Base-by-base conservation (phyloP, 2,329 filamentous ascomycete species). In the Aspergillus ustus region DNA sequence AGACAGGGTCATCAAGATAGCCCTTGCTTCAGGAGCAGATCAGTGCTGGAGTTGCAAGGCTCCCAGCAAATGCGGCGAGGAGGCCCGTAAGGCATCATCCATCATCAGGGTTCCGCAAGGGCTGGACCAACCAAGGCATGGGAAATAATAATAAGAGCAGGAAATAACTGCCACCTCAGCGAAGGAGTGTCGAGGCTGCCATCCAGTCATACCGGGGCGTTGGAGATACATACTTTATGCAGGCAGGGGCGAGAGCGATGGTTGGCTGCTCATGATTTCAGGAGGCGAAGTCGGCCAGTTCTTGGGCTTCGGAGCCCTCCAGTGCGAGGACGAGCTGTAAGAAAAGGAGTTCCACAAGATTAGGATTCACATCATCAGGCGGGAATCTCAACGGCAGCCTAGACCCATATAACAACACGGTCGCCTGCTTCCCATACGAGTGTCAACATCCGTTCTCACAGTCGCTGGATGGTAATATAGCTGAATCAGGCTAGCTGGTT, bases 401-500 rank as follows among this genome's bases (percentile, higher is more conserved):
- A 37, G 45, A 51, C 11, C 28, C 40, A 51, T 45, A 43, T 40
- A 19, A 51, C 34, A 19, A 51, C 34, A 2, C 9, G 34, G 11
- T 40, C 34, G 34, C 34, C 34, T 40, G 34, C 34, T 40, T 11
- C 31, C 8, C 15, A 4, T 25, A 5, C 15, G 34, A 40, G 11
- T 13, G 34, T 40, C 11, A 40, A 40, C 34, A 40, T 15, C 15
- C 28, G 34, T 45, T 19, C 5, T 3, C 37, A 19, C 29, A 55
- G 37, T 44, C 20, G 25, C 43, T 43, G 55, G 52, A 37, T 48
- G 66, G 59, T 51, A 73, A 71, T 70, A 72, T 71, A 64, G 69
- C 69, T 66, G 61, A 70, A 71, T 66, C 56, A 31, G 67, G 72
- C 45, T 73, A 73, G 72, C 59, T 56, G 58, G 64, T 56, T 22